Evolutionary conservation across 345 rosid genomes (phyloP), one percentile per base, ranked within the genome.

Genomic region (Combretum micranthum): DNA sequence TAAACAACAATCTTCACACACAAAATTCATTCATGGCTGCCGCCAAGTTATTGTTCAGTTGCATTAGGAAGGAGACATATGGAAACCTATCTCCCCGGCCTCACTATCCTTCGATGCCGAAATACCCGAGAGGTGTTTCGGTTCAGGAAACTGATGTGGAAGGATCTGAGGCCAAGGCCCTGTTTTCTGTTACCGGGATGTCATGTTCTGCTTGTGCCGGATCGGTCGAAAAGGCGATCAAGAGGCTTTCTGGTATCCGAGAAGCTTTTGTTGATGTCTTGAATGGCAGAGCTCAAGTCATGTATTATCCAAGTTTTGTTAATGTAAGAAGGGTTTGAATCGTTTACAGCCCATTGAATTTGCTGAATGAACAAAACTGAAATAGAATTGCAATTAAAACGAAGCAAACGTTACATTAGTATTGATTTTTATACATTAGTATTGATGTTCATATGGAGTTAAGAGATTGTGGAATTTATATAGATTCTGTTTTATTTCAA

Each of bases 201-300:
- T 80, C 88, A 0, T 85, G 92, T 63, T 77, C 98, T 2, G 98
- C 98, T 32, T 91, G 98, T 50, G 95, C 96, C 6, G 98, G 90
- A 20, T 91, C 98, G 22, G 83, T 87, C 25, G 98, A 91, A 77
- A 91, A 91, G 66, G 95, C 89, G 20, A 59, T 91, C 67, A 91
- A 91, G 59, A 71, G 98, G 59, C 88, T 91, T n/a, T 78, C 92
- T 0, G 98, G 98, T 5, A 84, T 88, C 8, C 73, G 68, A 12
- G 90, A 91, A 47, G 95, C 95, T 16, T 77, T 70, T 8, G 82
- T 91, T 16, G 98, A 91, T 64, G 87, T 87, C 19, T 42, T 91
- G 56, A 88, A 84, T 26, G 72, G 79, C 56, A 73, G 72, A 21
- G 92, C 91, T 37, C 90, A 73, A 71, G 90, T 91, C 55, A 44